Percentiles rank a stretch among this genome's conserved stretches.
Conservation (phyloP, 306 rosid genomes). For the Vicia faba region DNA sequence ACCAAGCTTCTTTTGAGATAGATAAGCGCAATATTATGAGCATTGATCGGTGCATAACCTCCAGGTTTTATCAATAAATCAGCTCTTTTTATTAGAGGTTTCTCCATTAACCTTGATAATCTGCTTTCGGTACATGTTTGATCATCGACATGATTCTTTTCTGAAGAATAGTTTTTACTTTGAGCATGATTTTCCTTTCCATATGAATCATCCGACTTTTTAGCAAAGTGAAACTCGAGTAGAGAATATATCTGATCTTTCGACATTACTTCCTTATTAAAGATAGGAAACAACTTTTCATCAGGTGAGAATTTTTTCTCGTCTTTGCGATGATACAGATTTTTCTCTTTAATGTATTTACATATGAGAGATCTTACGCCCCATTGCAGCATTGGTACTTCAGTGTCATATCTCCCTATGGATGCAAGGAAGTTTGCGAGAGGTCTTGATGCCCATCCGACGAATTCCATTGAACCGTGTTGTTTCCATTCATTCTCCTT, state of each 20-base stretch:
- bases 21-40: conserved; percentile 47
- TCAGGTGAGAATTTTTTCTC: conserved; percentile 56
- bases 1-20: conserved; percentile 64
- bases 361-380: conserved; percentile 43
- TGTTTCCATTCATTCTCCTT: conserved; percentile 34
- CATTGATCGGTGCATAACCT: conserved; percentile 48
- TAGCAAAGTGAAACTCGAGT: conserved; percentile 51
- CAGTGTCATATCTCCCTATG: conserved; percentile 49
- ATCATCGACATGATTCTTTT: conserved; percentile 26
- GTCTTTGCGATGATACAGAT: conserved; percentile 48
- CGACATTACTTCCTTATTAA: conserved; percentile 46
- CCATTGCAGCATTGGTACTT: conserved; percentile 41
- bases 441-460: conserved; percentile 70
- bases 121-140: conserved; percentile 32
- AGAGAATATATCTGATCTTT: conserved; percentile 38
- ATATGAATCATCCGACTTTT: conserved; percentile 26
- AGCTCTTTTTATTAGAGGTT: conserved; percentile 38
- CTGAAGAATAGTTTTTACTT: conserved; percentile 18
- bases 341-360: conserved; percentile 56
- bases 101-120: conserved; percentile 21
- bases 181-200: conserved; percentile 23
- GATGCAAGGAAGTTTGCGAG: conserved; percentile 64
- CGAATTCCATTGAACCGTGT: conserved; percentile 32
- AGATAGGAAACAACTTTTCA: conserved; percentile 50
- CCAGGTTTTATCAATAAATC: conserved; percentile 14